Evolutionary conservation across 2,329 filamentous ascomycete species (phyloP), one percentile per base, ranked within the genome.

Genomic region (Mollisia scopiformis): DNA sequence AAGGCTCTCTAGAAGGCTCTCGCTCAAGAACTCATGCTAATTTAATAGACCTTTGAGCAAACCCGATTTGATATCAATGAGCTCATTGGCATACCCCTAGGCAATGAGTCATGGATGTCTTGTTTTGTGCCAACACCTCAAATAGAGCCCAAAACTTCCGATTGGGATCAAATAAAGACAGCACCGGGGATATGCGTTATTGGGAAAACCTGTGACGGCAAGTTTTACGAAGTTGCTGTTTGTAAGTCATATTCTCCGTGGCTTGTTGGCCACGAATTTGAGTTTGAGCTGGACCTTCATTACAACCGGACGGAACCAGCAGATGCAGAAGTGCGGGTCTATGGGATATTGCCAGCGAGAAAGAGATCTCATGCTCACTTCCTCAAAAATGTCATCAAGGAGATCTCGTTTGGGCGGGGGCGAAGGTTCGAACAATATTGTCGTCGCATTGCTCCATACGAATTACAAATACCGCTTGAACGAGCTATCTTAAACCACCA

Each of bases 51-150:
- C 47, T 57, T n/a, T 43, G 8, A 43, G 16, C 19, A 16, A 21
- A 21, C 23, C 39, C 39, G 10, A 43, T 43, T 43, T 55, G 57
- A 61, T 53, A 52, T 58, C 28, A 37, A 28, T 28, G 23, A 58
- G 27, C 58, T 63, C 53, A 55, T 63, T 35, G 14, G n/a, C 16
- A 63, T 31, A 58, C 57, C 25, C 56, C 30, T 53, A 58, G 57
- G 23, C 37, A 53, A 58, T 28, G 33, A 52, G 14, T 19, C 39
- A 21, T 63, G 33, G 58, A 56, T 39, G 55, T 25, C 46, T 35
- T 58, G 28, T 51, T 55, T 25, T 27, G 31, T 63, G 14, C 14
- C 33, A 60, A n/a, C 57, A 35, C 52, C 54, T 30, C 6, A 41
- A 31, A 39, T 58, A 21, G 46, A 63, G 51, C 31, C 27, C 49